Evolutionary conservation across 1,284 basidiomycete genomes (phyloP).

Genomic region (Apiotrichum sp.): DNA sequence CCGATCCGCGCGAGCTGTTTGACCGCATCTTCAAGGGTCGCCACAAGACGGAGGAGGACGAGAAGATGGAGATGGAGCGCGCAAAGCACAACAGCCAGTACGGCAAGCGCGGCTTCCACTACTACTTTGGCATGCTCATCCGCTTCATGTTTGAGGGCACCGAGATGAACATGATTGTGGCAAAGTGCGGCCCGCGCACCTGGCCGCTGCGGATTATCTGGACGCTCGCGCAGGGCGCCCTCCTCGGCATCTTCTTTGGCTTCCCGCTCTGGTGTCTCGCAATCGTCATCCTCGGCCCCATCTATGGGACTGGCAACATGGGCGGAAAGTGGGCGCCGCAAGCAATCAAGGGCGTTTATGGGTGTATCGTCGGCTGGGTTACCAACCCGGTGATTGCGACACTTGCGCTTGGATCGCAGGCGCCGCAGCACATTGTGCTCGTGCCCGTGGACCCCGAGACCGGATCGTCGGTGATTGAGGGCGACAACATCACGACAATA

Average conservation of each 20-base stretch:
- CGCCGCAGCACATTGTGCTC: constrained; percentile 43
- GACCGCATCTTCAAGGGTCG: constrained; percentile 8
- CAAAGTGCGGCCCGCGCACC: constrained; percentile 7
- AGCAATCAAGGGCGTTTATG: constrained; percentile 45
- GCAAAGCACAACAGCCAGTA: not conserved
- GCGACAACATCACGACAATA: not conserved
- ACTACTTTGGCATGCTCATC: constrained; percentile 42
- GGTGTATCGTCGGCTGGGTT: constrained; percentile 42
- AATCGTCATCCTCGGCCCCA: constrained; percentile 44
- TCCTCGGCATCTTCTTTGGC: constrained; percentile 42
- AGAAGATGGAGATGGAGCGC: constrained; percentile 1
- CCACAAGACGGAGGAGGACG: constrained; percentile 2
- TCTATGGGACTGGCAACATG: constrained; percentile 41
- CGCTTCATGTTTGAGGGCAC: constrained; percentile 48
- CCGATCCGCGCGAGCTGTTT: constrained; percentile 34
- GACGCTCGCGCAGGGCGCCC: constrained; percentile 43
- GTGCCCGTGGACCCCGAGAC: constrained; percentile 20
- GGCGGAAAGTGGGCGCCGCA: constrained; percentile 44
- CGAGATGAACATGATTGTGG: constrained; percentile 44
- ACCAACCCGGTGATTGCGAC: constrained; percentile 47
- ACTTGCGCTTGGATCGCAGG: constrained; percentile 45
- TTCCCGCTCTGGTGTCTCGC: constrained; percentile 45
- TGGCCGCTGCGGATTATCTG: constrained; percentile 37
- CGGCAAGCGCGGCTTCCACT: constrained; percentile 15
- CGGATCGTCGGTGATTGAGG: not conserved